These are phyloP conservation scores for Dictyostelium intermedium DNA, from an alignment of 78 protist species.

Conservation along the genomic window DNA sequence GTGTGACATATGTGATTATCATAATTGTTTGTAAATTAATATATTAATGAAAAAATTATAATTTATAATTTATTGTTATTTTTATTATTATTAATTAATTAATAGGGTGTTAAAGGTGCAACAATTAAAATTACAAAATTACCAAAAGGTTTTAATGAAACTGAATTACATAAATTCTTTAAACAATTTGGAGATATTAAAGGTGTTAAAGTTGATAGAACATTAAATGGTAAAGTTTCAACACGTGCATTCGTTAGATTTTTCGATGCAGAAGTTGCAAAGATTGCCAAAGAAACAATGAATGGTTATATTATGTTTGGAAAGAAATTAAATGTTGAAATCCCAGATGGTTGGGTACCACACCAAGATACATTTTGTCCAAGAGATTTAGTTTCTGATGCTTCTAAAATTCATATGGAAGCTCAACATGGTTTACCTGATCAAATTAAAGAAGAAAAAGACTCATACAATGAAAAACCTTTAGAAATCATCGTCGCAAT, in stretches of 20 bases:
- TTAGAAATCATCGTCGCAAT: no score
- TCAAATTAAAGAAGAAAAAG: not conserved
- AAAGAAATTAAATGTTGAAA: constrained; percentile 16
- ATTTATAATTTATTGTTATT: not conserved
- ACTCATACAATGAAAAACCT: not conserved
- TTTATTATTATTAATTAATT: not conserved
- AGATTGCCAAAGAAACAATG: constrained; percentile 87
- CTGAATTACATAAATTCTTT: constrained; percentile 84
- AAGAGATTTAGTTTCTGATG: not conserved
- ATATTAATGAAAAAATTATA: not conserved
- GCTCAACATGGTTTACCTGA: not conserved
- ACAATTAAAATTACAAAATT: constrained; percentile 89
- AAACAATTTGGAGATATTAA: constrained; percentile 91
- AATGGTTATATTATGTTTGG: constrained; percentile 82
- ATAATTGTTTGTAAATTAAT: no score
- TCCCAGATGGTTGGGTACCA: not conserved
- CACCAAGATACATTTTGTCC: not conserved
- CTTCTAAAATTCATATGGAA: not conserved
- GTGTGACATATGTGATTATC: no score
- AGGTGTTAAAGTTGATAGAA: constrained; percentile 72
- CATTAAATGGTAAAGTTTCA: constrained; percentile 55
- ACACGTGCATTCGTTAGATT: constrained; percentile 89
- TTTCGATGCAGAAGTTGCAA: constrained; percentile 77
- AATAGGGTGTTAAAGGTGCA: constrained; percentile 32
- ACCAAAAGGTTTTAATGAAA: constrained; percentile 93